Percentiles rank a stretch among this genome's conserved stretches.
Conservation (phyloP, 345 rosid species). For the Brassica carinata region DNA sequence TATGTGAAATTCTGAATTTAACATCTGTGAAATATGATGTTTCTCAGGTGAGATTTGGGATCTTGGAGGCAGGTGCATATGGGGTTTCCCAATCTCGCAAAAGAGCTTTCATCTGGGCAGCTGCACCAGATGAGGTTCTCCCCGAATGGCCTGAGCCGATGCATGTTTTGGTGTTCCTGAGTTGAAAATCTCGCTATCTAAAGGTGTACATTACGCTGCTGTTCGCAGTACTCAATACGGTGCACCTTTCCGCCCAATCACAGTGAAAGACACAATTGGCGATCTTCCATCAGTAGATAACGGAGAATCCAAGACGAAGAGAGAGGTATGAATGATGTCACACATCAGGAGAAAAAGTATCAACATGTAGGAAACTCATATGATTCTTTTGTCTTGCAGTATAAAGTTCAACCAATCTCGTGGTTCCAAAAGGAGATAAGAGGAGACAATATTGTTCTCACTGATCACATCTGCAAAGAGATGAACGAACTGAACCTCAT, state of each 20-base stretch:
- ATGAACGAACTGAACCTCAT: slow-evolving; percentile 81
- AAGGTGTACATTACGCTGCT: slow-evolving; percentile 62
- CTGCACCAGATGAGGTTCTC: slow-evolving; percentile 76
- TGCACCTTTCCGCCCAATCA: slow-evolving; percentile 89
- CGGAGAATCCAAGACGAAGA: slow-evolving; percentile 57
- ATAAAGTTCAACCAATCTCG: slow-evolving; percentile 59
- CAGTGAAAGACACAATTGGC: slow-evolving; percentile 89
- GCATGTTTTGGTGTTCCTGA: slow-evolving; percentile 74
- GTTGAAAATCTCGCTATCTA: slow-evolving; percentile 58
- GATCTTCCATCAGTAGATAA: slow-evolving; percentile 77
- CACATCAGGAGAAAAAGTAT: slow-evolving; percentile 13
- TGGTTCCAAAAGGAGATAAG: slow-evolving; percentile 83
- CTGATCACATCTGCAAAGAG: slow-evolving; percentile 76
- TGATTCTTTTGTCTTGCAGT: slow-evolving; percentile 46
- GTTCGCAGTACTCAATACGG: slow-evolving; percentile 72
- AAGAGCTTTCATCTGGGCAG: slow-evolving; percentile 93
- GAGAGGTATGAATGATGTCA: slow-evolving; percentile 54
- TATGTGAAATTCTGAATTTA: not conserved
- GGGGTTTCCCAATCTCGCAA: slow-evolving; percentile 91
- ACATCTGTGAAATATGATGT: slow-evolving; percentile 13
- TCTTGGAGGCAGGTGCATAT: slow-evolving; percentile 89
- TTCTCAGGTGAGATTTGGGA: slow-evolving; percentile 84
- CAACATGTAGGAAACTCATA: not conserved
- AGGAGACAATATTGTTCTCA: slow-evolving; percentile 51
- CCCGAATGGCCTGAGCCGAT: slow-evolving; percentile 99